Conservation (phyloP, 2,329 filamentous ascomycete genomes). For the Alternaria conjuncta region DNA sequence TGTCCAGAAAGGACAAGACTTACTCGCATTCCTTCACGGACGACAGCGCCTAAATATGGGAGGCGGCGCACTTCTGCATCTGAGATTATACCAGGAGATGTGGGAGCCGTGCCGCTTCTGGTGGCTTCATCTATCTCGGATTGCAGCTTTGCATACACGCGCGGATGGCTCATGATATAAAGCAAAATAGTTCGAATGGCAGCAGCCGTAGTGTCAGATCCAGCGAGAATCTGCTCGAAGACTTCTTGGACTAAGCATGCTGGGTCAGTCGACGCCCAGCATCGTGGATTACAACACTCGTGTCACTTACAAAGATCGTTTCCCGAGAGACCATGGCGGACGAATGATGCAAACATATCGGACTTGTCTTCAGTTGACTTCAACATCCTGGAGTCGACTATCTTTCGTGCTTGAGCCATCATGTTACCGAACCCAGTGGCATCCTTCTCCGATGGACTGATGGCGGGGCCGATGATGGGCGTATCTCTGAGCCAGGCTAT, state of each 20-base stretch:
- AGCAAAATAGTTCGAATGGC: conserved; percentile 61
- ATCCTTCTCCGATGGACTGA: conserved; percentile 48
- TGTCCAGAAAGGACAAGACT: neutral
- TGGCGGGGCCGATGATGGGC: conserved; percentile 33
- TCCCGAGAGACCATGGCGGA: conserved; percentile 53
- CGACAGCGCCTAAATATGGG: conserved; percentile 55
- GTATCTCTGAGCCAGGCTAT: conserved; percentile 32
- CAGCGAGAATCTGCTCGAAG: conserved; percentile 58
- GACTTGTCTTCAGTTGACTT: conserved; percentile 51
- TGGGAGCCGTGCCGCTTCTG: conserved; percentile 39
- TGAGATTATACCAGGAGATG: conserved; percentile 53
- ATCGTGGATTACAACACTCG: neutral
- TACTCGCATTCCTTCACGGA: conserved; percentile 55
- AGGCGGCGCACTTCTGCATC: conserved; percentile 53
- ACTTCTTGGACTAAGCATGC: conserved; percentile 48
- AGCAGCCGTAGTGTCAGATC: conserved; percentile 65
- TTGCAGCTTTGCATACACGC: conserved; percentile 55
- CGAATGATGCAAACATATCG: conserved; percentile 63
- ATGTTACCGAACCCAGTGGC: conserved; percentile 37
- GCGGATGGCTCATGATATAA: conserved; percentile 59
- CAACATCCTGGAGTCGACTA: conserved; percentile 52
- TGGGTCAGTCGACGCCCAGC: neutral
- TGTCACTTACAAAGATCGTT: conserved; percentile 43
- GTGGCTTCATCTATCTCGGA: conserved; percentile 55
- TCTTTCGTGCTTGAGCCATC: conserved; percentile 41